Percentiles rank a stretch among this genome's conserved stretches.
Evolutionary conservation across 495 filamentous ascomycete species (phyloP).

Genomic region (Melanomma pulvis-pyrius): DNA sequence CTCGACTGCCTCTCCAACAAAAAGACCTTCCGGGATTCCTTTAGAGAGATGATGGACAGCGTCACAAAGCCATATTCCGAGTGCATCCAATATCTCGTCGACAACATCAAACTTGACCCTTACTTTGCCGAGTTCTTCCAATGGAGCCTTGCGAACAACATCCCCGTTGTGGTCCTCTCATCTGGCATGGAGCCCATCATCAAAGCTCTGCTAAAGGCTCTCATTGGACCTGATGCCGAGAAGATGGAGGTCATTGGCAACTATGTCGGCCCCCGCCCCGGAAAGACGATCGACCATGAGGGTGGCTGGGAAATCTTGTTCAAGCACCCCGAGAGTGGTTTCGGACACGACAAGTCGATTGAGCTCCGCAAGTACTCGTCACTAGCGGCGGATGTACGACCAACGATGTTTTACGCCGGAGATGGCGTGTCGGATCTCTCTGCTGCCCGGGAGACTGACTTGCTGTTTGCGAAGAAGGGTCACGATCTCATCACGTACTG

Average conservation of each 20-base stretch:
- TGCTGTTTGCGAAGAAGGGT: slow-evolving; percentile 88
- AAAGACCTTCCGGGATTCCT: slow-evolving; percentile 76
- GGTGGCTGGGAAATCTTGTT: slow-evolving; percentile 85
- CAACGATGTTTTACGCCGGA: slow-evolving; percentile 83
- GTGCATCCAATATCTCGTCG: slow-evolving; percentile 72
- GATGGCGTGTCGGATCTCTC: slow-evolving; percentile 89
- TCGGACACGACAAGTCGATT: slow-evolving; percentile 91
- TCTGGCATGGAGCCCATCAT: slow-evolving; percentile 94
- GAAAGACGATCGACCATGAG: slow-evolving; percentile 74
- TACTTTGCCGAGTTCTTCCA: slow-evolving; percentile 82
- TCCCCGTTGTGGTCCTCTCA: slow-evolving; percentile 88
- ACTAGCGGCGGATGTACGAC: slow-evolving; percentile 67
- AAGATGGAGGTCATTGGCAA: slow-evolving; percentile 87
- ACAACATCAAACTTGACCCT: slow-evolving; percentile 86
- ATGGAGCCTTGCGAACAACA: slow-evolving; percentile 77
- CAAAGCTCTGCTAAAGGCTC: slow-evolving; percentile 72
- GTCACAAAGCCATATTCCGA: slow-evolving; percentile 75
- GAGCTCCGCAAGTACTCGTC: slow-evolving; percentile 80
- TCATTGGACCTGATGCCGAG: slow-evolving; percentile 72
- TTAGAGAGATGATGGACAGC: slow-evolving; percentile 84
- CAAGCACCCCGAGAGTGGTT: slow-evolving; percentile 53
- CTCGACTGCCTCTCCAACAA: slow-evolving; percentile 68
- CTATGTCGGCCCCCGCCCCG: slow-evolving; percentile 64
- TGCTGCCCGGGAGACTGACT: slow-evolving; percentile 82
- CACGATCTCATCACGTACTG: slow-evolving; percentile 84